Evolutionary conservation across 768 basidiomycete species (phyloP), one percentile per base, ranked within the genome.

Genomic region (Holtermannia corniformis): DNA sequence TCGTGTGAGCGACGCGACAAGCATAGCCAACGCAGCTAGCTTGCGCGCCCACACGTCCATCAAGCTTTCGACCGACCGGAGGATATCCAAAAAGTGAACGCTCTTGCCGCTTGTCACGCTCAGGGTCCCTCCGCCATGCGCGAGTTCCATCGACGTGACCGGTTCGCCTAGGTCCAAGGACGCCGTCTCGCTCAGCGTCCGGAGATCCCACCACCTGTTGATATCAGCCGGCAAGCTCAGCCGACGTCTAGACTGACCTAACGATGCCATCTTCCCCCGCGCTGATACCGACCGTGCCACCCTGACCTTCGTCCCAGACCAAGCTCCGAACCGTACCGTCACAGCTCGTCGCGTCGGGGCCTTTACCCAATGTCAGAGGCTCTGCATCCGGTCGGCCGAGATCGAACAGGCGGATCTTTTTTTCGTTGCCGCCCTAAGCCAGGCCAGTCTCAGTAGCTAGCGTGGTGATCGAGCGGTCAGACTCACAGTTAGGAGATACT

Each of bases 381-480:
- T 89, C 87, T 23, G 87, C 87, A 62, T 93, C 89, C 44, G 90
- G 86, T 45, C 84, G 77, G 49, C 76, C 76, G 41, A 99, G 79
- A 74, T 97, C 89, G 70, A 95, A 99, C 67, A 97, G 82, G 59
- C 95, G 80, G 47, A 93, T 86, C 75, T 89, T 93, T 79, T 96
- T 97, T 73, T 97, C 95, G 75, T 96, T 86, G 1, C 93, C 93
- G 48, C 92, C 71, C 93, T 20, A n/a, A n/a, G n/a, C n/a, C n/a
- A n/a, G n/a, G 87, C 88, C 54, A 93, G 78, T 3, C 4, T 24
- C 22, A 49, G 26, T 21, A 11, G 26, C 43, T 16, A 40, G 46
- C 23, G 4, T 16, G 44, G 37, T 32, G 27, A 21, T 28, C n/a
- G 19, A 32, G n/a, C n/a, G n/a, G n/a, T n/a, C n/a, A 7, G 21